Percentiles rank a stretch among this genome's conserved stretches.
Evolutionary conservation across 192 early-diverging fungal species (phyloP).

Genomic region (Linnemannia zychae): DNA sequence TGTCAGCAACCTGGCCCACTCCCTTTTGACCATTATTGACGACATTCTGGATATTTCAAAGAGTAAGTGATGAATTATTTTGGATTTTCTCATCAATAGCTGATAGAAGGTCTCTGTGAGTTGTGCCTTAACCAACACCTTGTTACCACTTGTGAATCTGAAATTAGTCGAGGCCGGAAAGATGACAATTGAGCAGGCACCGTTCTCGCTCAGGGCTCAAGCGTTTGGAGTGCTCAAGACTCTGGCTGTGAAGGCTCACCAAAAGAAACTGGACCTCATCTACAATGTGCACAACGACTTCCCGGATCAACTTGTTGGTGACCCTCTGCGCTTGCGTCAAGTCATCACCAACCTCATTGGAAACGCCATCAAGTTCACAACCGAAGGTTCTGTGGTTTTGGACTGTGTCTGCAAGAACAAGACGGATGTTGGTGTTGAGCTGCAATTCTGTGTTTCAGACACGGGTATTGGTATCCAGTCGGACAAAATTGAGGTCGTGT

Average conservation of each 20-base stretch:
- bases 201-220: conserved; percentile 72
- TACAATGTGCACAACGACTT: conserved; percentile 78
- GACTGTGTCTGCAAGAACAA: conserved; percentile 59
- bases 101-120: no score
- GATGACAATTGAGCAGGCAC: conserved; percentile 83
- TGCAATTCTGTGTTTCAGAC: conserved; percentile 81
- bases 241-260: conserved; percentile 78
- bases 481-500: conserved; percentile 83
- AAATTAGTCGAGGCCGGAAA: conserved; percentile 80
- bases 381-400: conserved; percentile 76
- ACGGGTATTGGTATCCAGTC: conserved; percentile 89
- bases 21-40: conserved; percentile 83
- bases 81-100: background rate
- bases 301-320: conserved; percentile 79
- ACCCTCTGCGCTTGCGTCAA: conserved; percentile 81
- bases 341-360: conserved; percentile 86
- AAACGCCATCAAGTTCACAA: conserved; percentile 90
- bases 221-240: conserved; percentile 80
- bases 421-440: conserved; percentile 58
- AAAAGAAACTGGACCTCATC: conserved; percentile 79
- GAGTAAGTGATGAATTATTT: conserved; percentile 47
- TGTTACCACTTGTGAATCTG: background rate
- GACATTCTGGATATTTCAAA: conserved; percentile 89
- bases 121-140: background rate
- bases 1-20: conserved; percentile 78